Evolutionary conservation across 192 early-diverging fungal genomes (phyloP), one percentile per base, ranked within the genome.

Genomic region (Phlyctochytrium bullatum): DNA sequence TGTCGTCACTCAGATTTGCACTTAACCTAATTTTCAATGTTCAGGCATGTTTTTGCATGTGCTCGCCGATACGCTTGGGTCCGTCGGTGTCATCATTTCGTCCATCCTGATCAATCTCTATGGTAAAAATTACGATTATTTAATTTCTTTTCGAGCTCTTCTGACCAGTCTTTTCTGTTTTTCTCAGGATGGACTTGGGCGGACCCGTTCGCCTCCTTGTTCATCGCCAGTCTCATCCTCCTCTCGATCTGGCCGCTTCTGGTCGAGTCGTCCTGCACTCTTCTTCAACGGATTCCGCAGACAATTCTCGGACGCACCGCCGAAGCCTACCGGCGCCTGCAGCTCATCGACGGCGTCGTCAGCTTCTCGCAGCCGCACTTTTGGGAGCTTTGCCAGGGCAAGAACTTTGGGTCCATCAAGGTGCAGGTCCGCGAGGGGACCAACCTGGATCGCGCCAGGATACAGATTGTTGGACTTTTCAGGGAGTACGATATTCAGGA

Each of bases 1-100:
- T 57, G 12, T 14, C 20, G 4, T 27, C 54, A 57, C n/a, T 57
- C 54, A 25, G 16, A 25, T 57, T 57, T 14, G 6, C 12, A 24
- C 14, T 47, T 47, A 20, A 47, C 20, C 20, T 47, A 53, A 25
- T 73, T 33, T 50, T 31, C n/a, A 71, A 53, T 66, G 32, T 52
- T 20, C 40, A 81, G 86, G 88, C 35, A 92, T 98, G 50, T 98
- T 96, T 67, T 75, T 98, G 34, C 96, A 98, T 64, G 89, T 98
- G 33, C 76, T 98, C 67, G 91, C 94, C 3, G 96, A 98, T 74
- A 94, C 96, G 1, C 79, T 98, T 23, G 96, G 96, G 30, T 95
- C 93, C 35, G 92, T 94, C 0, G 96, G 96, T 61, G 96, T 98
- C 0, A 95, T 98, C 57, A 86, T 95, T n/a, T 96, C 94, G 0